phyloP scores from a whole-genome alignment of 2,329 filamentous ascomycete species.

The Raffaelea arxii region DNA sequence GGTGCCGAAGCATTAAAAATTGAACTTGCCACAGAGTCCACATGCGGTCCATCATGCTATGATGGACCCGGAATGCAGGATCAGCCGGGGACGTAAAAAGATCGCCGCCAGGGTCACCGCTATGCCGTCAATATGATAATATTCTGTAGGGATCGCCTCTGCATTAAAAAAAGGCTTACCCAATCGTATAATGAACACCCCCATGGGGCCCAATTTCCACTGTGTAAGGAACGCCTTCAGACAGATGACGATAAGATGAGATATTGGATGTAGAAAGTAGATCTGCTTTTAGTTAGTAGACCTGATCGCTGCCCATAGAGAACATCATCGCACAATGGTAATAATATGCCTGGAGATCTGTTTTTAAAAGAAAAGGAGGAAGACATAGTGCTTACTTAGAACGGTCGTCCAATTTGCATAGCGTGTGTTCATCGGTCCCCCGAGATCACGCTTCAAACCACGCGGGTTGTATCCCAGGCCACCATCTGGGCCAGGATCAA shows the following conservation, averaged over 20 bases:
- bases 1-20: slow-evolving; percentile 16
- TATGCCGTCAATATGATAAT: slow-evolving; percentile 25
- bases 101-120: slow-evolving; percentile 30
- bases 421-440: slow-evolving; percentile 18
- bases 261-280: slow-evolving; percentile 23
- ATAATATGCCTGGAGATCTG: too few relatives aligned
- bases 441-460: slow-evolving; percentile 32
- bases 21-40: slow-evolving; percentile 23
- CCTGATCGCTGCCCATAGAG: too few relatives aligned
- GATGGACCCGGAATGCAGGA: slow-evolving; percentile 20
- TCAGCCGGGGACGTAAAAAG: slow-evolving; percentile 15
- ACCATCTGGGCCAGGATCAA: slow-evolving; percentile 17
- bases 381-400: too few relatives aligned
- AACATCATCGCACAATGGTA: too few relatives aligned
- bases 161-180: slow-evolving; percentile 6
- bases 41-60: slow-evolving; percentile 20
- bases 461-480: slow-evolving; percentile 34
- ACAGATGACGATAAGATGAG: slow-evolving; percentile 22
- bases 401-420: slow-evolving; percentile 21
- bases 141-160: too few relatives aligned
- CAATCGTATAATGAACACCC: slow-evolving; percentile 21
- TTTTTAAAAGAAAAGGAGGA: too few relatives aligned
- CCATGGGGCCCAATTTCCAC: slow-evolving; percentile 21
- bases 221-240: slow-evolving; percentile 23
- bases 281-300: slow-evolving; percentile 9